A percentile compares a stretch with the other conserved stretches of the same genome.
Conservation (phyloP, 345 rosid genomes). For the Arabis alpina region DNA sequence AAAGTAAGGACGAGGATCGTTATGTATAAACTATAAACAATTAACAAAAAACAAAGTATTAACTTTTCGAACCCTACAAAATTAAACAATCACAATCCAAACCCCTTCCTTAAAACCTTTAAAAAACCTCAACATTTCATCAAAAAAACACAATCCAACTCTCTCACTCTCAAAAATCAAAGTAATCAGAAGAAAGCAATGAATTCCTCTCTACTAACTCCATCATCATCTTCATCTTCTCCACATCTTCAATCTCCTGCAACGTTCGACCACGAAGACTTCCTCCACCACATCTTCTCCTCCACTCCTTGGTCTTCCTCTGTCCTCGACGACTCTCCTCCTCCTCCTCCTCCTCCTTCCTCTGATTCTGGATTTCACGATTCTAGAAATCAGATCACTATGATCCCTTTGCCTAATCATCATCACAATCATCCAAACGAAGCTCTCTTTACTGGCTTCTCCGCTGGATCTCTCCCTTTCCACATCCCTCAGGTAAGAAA, state of each 20-base stretch:
- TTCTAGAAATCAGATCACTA: constrained; percentile 66
- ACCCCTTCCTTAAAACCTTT: constrained; percentile 27
- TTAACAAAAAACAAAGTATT: background rate
- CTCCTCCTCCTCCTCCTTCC: constrained; percentile 17
- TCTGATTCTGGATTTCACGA: constrained; percentile 40
- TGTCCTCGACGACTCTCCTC: constrained; percentile 30
- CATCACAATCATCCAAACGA: constrained; percentile 43
- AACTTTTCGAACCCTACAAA: constrained; percentile 14
- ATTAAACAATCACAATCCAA: background rate
- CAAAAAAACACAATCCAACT: background rate
- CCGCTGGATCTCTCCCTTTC: constrained; percentile 73
- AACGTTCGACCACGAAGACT: constrained; percentile 60
- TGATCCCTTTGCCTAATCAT: constrained; percentile 34
- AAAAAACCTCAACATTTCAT: constrained; percentile 19
- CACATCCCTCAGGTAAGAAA: constrained; percentile 54
- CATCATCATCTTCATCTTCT: constrained; percentile 40
- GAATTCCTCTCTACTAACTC: constrained; percentile 34
- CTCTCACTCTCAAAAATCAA: background rate
- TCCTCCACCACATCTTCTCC: constrained; percentile 81
- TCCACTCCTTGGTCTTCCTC: constrained; percentile 55
- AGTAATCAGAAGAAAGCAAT: background rate
- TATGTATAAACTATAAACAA: background rate
- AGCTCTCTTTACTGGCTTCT: constrained; percentile 62
- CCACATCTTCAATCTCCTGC: constrained; percentile 39
- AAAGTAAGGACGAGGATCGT: background rate